phyloP scores from a whole-genome alignment of 208 protist species.

The Leishmania lainsoni region DNA sequence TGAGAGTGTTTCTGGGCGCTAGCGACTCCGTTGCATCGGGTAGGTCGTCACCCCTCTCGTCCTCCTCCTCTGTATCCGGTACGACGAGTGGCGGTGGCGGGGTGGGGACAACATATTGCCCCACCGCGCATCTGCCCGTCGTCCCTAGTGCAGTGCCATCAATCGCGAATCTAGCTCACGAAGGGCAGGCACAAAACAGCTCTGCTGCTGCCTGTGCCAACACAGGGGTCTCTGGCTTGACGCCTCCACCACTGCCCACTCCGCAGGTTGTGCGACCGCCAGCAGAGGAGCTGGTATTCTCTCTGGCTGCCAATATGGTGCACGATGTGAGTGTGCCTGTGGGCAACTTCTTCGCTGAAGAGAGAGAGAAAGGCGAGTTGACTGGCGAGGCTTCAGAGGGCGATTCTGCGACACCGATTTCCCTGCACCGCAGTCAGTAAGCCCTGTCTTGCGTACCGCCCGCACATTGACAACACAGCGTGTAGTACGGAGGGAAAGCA shows the following conservation, averaged over 20 bases:
- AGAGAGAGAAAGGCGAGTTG: background rate
- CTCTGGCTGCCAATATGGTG: slow-evolving; percentile 19
- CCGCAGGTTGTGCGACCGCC: background rate
- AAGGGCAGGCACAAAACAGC: background rate
- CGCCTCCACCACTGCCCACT: background rate
- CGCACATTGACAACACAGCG: slow-evolving; percentile 22
- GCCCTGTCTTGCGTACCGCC: background rate
- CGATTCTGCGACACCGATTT: background rate
- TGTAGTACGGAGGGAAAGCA: slow-evolving; percentile 5
- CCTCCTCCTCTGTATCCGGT: slow-evolving; percentile 1
- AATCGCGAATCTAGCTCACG: background rate
- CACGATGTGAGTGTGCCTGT: slow-evolving; percentile 10
- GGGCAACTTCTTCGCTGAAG: slow-evolving; percentile 27
- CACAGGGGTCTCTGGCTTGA: background rate
- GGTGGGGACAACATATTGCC: background rate
- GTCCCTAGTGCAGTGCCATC: background rate
- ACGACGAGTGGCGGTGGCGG: background rate
- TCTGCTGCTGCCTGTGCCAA: background rate
- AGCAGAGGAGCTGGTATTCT: slow-evolving; percentile 9
- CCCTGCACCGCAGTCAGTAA: background rate
- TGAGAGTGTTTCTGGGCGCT: slow-evolving; percentile 26
- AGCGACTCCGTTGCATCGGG: slow-evolving; percentile 5
- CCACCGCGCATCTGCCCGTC: background rate
- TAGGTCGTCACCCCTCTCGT: slow-evolving; percentile 11
- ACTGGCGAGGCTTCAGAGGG: background rate